phyloP scores from a whole-genome alignment of 768 basidiomycete species.

The Mycena epipterygia region DNA sequence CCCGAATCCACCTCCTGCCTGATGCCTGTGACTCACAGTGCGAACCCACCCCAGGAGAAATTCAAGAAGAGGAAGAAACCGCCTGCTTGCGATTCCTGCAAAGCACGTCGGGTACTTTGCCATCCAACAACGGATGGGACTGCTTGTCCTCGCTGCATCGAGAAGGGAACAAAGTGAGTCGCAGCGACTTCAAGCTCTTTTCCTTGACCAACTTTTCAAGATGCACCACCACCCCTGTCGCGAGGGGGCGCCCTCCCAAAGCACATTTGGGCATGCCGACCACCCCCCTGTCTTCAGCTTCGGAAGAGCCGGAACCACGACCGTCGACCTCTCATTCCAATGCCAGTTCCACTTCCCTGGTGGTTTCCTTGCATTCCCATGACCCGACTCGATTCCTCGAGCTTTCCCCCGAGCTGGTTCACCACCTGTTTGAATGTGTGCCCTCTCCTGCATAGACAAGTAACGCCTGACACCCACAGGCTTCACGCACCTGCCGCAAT shows the following conservation, averaged over 20 bases:
- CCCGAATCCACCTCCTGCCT: background rate
- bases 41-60: background rate
- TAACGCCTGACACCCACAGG: background rate
- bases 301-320: background rate
- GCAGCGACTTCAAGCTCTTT: background rate
- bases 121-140: conserved; percentile 24
- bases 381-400: background rate
- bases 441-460: too few relatives aligned
- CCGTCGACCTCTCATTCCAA: background rate
- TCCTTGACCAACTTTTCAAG: background rate
- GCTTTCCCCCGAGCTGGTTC: conserved; percentile 20
- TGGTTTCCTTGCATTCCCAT: background rate
- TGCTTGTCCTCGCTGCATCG: conserved; percentile 21
- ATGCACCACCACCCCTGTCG: conserved; percentile 24
- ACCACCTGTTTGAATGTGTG: conserved; percentile 19
- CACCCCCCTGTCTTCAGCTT: background rate
- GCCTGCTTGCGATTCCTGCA: conserved; percentile 24
- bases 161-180: background rate
- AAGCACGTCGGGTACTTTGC: conserved; percentile 23
- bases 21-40: background rate
- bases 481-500: background rate
- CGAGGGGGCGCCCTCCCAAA: conserved; percentile 14
- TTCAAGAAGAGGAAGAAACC: conserved; percentile 13
- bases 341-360: background rate
- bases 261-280: background rate